Base-by-base conservation (phyloP, 345 rosid genomes). In the Pistacia integerrima region DNA sequence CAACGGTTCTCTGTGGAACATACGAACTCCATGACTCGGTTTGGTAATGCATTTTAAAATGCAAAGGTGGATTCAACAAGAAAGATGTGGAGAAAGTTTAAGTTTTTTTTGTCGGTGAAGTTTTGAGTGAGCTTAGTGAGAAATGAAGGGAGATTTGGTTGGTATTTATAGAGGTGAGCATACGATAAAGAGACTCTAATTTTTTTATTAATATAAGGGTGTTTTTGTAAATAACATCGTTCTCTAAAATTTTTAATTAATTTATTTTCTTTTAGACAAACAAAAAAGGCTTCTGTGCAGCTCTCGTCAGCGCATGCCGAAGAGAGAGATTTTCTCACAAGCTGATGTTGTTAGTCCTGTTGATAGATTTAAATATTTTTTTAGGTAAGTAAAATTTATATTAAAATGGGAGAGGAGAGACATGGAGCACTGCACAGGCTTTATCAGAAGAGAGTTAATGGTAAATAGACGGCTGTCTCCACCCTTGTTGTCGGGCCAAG, bases 401-500 rank as follows among this genome's bases (percentile, higher is more conserved):
- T 41, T 38, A 4, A 44, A 41, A n/a, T 46, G 17, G 13, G 11
- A 46, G 55, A 12, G 44, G 44, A 67, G 80, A 60, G 74, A 82
- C 81, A 74, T 25, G 69, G 41, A 51, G 76, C 35, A 77, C 82
- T 3, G 46, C 46, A 41, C 46, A 83, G 86, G 85, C 88, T 88
- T 89, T 80, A 73, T 67, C 81, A 81, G 83, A 77, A 66, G 75
- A 25, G 79, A 68, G 85, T 81, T 68, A 81, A 78, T 84, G 85
- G 90, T 68, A 69, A 75, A 81, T 78, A 85, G 88, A 85, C 91
- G 90, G 90, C 89, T 90, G 89, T 65, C 70, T 75, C 82, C 83
- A 89, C 83, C 88, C 87, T 85, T 83, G 63, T 83, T 85, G 92
- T 88, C 88, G 87, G 86, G 79, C 67, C 82, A 48, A 54, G 77